Evolutionary conservation across 208 protist species (phyloP), one percentile per base, ranked within the genome.

Genomic region (Acanthamoeba divionensis): DNA sequence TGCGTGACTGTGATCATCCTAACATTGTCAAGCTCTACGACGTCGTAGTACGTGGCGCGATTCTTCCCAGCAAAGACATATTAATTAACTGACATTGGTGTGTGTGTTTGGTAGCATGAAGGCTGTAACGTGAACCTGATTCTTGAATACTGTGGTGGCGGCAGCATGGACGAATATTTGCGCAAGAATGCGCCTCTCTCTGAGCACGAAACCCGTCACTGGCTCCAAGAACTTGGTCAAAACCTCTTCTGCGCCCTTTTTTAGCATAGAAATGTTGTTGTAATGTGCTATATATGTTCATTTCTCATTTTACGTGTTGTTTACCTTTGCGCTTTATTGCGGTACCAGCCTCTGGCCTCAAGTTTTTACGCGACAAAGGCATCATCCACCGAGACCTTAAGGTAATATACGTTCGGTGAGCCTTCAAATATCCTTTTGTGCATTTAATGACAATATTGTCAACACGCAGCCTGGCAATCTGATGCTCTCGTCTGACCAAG

Each of bases 381-480:
- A 88, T 88, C 60, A 65, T 88, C 38, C 79, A 88, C 38, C 79
- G 79, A n/a, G 79, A 88, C 29, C n/a, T 88, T 26, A 88, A 88
- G 52, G 52, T 60, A 60, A n/a, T 18, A n/a, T n/a, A n/a, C n/a
- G n/a, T n/a, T n/a, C n/a, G n/a, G n/a, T n/a, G n/a, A n/a, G n/a
- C n/a, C n/a, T n/a, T n/a, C n/a, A n/a, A n/a, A n/a, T n/a, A n/a
- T n/a, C n/a, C n/a, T n/a, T n/a, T n/a, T n/a, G n/a, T n/a, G n/a
- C n/a, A n/a, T n/a, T n/a, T n/a, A n/a, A n/a, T n/a, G n/a, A n/a
- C n/a, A n/a, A n/a, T n/a, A n/a, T n/a, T n/a, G n/a, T n/a, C n/a
- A n/a, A n/a, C n/a, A n/a, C n/a, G n/a, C n/a, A n/a, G 79, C 79
- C 79, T 1, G 79, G 57, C 13, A 88, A 88, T 31, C 79, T 88